These are phyloP conservation scores for Fraxinus excelsior DNA, from an alignment of 257 asterid genomes.

Conservation along the genomic window DNA sequence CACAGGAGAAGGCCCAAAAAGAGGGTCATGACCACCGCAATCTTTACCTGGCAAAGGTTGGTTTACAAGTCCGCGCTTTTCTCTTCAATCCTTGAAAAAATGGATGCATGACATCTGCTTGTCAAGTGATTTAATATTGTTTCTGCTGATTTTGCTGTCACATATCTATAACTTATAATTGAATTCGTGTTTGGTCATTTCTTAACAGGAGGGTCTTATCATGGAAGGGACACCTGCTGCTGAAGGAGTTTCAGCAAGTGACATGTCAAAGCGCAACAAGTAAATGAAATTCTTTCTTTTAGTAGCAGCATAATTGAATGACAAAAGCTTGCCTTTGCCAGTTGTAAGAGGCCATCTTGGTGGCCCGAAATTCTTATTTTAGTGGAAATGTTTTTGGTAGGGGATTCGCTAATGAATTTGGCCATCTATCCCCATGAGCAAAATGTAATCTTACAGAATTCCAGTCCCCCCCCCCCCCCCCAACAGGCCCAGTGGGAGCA, in stretches of 20 bases:
- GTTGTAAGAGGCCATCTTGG: not conserved
- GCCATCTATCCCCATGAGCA: too few species aligned
- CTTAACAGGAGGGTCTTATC: slow-evolving; percentile 84
- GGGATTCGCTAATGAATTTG: not conserved
- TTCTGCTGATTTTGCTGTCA: slow-evolving; percentile 2
- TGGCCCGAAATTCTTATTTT: not conserved
- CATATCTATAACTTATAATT: slow-evolving; percentile 7
- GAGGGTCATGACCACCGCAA: slow-evolving; percentile 77
- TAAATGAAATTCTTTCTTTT: slow-evolving; percentile 20
- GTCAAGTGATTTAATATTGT: slow-evolving; percentile 3
- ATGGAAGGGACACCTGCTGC: slow-evolving; percentile 86
- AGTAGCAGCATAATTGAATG: not conserved
- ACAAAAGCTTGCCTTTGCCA: not conserved
- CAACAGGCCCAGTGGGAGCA: too few species aligned
- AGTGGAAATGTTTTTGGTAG: not conserved
- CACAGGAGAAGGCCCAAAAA: slow-evolving; percentile 73
- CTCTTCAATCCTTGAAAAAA: slow-evolving; percentile 5
- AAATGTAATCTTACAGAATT: too few species aligned
- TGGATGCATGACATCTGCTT: slow-evolving; percentile 8
- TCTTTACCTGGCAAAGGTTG: slow-evolving; percentile 88
- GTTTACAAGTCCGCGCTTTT: slow-evolving; percentile 22
- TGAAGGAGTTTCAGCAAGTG: slow-evolving; percentile 81
- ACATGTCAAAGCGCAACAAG: slow-evolving; percentile 89
- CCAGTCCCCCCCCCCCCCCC: too few species aligned
- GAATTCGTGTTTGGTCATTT: slow-evolving; percentile 26